Evolutionary conservation across 176 grass and related monocot species (phyloP).

Genomic region (Chloris gayana): DNA sequence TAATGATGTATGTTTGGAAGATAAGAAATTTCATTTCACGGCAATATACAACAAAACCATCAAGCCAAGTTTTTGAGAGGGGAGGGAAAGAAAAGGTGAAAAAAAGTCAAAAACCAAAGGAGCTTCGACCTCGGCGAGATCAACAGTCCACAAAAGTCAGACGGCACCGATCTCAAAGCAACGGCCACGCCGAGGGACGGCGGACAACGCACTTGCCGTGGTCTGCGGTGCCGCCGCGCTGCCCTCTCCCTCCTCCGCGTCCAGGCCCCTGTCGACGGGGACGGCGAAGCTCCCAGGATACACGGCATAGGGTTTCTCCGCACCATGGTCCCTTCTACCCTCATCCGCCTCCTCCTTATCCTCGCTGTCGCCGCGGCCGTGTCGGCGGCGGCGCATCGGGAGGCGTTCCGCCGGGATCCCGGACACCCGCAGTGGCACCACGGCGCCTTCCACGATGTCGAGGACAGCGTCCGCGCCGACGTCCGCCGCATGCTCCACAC

Average conservation of each 20-base stretch:
- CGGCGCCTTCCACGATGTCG: conserved; percentile 85
- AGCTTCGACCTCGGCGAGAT: background rate
- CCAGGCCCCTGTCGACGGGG: background rate
- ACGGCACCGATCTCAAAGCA: conserved; percentile 43
- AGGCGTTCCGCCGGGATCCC: conserved; percentile 87
- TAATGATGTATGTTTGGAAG: background rate
- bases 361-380: conserved; percentile 16
- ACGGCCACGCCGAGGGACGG: background rate
- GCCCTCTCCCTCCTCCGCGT: background rate
- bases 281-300: conserved; percentile 28
- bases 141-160: conserved; percentile 28
- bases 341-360: conserved; percentile 37
- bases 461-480: conserved; percentile 77
- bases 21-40: background rate
- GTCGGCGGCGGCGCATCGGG: conserved; percentile 34
- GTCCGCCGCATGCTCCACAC: conserved; percentile 93
- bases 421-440: conserved; percentile 91
- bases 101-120: background rate
- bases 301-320: conserved; percentile 35
- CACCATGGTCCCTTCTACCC: conserved; percentile 28
- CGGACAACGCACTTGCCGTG: conserved; percentile 32
- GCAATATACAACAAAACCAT: background rate
- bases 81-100: background rate
- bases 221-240: conserved; percentile 39
- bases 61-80: background rate